Conservation (phyloP, 2,329 filamentous ascomycete genomes). For the Cordyceps javanica region DNA sequence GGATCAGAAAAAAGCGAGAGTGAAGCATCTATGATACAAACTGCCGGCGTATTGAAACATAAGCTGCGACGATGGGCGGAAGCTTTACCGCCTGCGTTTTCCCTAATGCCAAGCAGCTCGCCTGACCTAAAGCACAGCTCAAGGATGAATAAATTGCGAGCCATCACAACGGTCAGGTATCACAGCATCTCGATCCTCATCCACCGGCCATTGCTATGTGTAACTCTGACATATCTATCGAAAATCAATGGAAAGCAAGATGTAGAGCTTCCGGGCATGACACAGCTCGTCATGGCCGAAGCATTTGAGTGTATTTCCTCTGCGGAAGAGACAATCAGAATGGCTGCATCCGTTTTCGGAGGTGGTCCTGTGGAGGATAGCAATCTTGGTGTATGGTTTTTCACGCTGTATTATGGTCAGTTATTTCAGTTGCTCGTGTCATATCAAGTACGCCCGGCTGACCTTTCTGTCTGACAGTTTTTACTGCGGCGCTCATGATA, state of each 20-base stretch:
- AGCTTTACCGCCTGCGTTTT: slow-evolving; percentile 24
- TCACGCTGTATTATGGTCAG: slow-evolving; percentile 26
- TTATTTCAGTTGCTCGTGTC: neutral
- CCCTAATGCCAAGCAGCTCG: slow-evolving; percentile 20
- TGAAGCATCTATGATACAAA: slow-evolving; percentile 10
- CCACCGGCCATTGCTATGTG: slow-evolving; percentile 22
- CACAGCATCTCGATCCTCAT: slow-evolving; percentile 27
- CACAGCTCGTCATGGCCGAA: slow-evolving; percentile 17
- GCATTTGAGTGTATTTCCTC: slow-evolving; percentile 18
- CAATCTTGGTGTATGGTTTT: slow-evolving; percentile 27
- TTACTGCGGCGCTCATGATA: slow-evolving; percentile 9
- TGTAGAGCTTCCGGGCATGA: slow-evolving; percentile 16
- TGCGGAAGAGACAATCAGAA: slow-evolving; percentile 19
- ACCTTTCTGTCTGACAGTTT: neutral
- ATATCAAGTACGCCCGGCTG: neutral
- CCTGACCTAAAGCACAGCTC: slow-evolving; percentile 14
- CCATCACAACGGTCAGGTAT: slow-evolving; percentile 32
- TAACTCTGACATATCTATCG: slow-evolving; percentile 7
- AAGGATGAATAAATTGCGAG: slow-evolving; percentile 27
- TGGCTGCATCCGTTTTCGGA: slow-evolving; percentile 16
- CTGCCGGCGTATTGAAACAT: slow-evolving; percentile 1
- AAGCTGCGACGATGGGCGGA: slow-evolving; percentile 32
- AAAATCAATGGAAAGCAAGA: neutral
- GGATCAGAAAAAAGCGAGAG: neutral
- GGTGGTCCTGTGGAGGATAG: slow-evolving; percentile 7